Base-by-base conservation (phyloP, 306 rosid genomes). In the Lotus japonicus region DNA sequence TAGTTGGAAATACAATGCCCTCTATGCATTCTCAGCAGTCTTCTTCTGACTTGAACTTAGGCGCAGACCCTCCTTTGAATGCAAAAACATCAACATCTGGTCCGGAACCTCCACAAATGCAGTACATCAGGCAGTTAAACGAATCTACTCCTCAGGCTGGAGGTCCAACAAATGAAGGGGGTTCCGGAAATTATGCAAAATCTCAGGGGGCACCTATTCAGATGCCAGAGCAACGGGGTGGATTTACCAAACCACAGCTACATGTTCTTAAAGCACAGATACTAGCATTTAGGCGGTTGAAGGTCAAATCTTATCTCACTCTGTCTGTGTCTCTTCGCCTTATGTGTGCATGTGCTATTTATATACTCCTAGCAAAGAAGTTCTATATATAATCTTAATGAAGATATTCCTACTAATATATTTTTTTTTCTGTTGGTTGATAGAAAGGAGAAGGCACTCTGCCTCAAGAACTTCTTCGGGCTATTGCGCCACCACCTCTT, bases 211-310 rank as follows among this genome's bases (percentile, higher is more conserved):
- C 85, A 56, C 79, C 89, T 33, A 43, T 86, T 74, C 96, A 84
- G 76, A 64, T 56, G 48, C 80, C 82, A 71, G 97, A 91, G 55
- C 85, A 77, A 11, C 66, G 16, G 64, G n/a, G 11, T 59, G 88
- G 86, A 42, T 95, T 95, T 83, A 85, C 99, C 73, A 95, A 90
- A 80, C 95, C 87, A 74, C 99, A 90, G 81, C 70, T 88, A 64
- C 99, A 95, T 62, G 99, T 95, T 74, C 97, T 95, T 66, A 95
- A 95, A 80, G 99, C 99, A 39, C 99, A 90, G 79, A 95, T 95
- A 68, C 82, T 95, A 52, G 99, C 99, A 76, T 91, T 95, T 76
- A 87, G 99, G 82, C 91, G 97, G 73, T 77, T 90, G 68, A 95
- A 95, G 99, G 99, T 94, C 39, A 35, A 14, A 66, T 31, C 41